Base-by-base conservation (phyloP, 1,284 basidiomycete species). In the Waitea zeae region DNA sequence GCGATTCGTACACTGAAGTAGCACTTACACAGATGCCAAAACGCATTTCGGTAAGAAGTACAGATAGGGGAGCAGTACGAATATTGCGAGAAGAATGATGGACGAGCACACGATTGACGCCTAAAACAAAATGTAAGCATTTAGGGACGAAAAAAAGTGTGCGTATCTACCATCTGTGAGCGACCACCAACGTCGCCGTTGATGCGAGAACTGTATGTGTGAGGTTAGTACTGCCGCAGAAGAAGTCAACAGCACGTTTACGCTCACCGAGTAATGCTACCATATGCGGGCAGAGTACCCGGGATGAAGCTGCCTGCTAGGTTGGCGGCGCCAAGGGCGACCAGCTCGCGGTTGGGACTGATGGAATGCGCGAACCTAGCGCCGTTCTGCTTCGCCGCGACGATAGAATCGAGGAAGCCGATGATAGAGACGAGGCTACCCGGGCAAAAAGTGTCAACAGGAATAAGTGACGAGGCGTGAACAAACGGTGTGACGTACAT, bases 101-200 rank as follows among this genome's bases (percentile, higher is more conserved):
- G 51, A 56, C 0, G 82, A 77, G 34, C 82, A 83, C 27, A 93
- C 63, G 24, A 95, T 54, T 1, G 81, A 81, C 9, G 87, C n/a
- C n/a, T n/a, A n/a, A n/a, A n/a, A n/a, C n/a, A n/a, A n/a, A n/a
- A n/a, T n/a, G n/a, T n/a, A n/a, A n/a, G n/a, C n/a, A n/a, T n/a
- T n/a, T n/a, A n/a, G n/a, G n/a, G n/a, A n/a, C n/a, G n/a, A n/a
- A n/a, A n/a, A n/a, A n/a, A n/a, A n/a, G n/a, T n/a, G n/a, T n/a
- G n/a, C n/a, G n/a, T n/a, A n/a, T n/a, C n/a, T n/a, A n/a, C 73
- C 73, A 95, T 79, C 49, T 92, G 90, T 2, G 87, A 84, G 12
- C 82, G 67, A 4, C 71, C 86, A 13, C 90, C 90, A 9, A 84
- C 72, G 41, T 86, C 79, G 4, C 77, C 88, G 47, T 89, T 90